Evolutionary conservation across 2,329 filamentous ascomycete species (phyloP).

Genomic region (Colletotrichum cordylinicola): DNA sequence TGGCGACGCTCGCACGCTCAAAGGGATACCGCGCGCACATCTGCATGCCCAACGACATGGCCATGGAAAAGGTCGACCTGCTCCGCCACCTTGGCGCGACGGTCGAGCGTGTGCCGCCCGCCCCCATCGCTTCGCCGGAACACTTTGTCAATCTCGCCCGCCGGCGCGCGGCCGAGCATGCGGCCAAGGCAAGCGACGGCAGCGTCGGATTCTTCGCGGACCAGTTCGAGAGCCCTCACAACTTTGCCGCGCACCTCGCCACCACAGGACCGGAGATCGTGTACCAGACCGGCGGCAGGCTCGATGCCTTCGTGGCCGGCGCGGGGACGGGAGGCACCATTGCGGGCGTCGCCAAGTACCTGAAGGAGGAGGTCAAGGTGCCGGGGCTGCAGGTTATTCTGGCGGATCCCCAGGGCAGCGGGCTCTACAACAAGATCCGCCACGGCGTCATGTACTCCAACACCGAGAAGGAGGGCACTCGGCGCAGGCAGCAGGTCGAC

Average conservation of each 20-base stretch:
- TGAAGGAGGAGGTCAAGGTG: constrained; percentile 74
- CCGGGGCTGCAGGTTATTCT: constrained; percentile 74
- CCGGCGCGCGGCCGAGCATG: constrained; percentile 77
- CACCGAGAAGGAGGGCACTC: constrained; percentile 89
- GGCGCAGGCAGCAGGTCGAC: constrained; percentile 89
- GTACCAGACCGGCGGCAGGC: constrained; percentile 71
- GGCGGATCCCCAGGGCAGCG: constrained; percentile 93
- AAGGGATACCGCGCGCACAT: constrained; percentile 93
- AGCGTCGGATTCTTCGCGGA: constrained; percentile 92
- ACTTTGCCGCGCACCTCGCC: constrained; percentile 83
- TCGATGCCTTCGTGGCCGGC: constrained; percentile 91
- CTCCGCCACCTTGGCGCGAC: constrained; percentile 87
- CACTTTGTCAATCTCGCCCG: constrained; percentile 96
- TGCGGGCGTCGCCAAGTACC: constrained; percentile 80
- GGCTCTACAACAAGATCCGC: constrained; percentile 88
- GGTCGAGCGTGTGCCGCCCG: constrained; percentile 90
- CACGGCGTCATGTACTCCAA: constrained; percentile 95
- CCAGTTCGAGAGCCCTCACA: constrained; percentile 92
- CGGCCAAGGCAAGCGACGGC: constrained; percentile 55
- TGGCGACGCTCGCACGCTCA: constrained; percentile 87
- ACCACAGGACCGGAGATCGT: constrained; percentile 92
- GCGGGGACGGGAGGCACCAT: constrained; percentile 96
- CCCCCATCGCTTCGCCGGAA: constrained; percentile 88
- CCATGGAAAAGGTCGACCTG: constrained; percentile 86
- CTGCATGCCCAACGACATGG: constrained; percentile 95